Evolutionary conservation across 2,329 filamentous ascomycete genomes (phyloP).

Genomic region (Colletotrichum viniferum): DNA sequence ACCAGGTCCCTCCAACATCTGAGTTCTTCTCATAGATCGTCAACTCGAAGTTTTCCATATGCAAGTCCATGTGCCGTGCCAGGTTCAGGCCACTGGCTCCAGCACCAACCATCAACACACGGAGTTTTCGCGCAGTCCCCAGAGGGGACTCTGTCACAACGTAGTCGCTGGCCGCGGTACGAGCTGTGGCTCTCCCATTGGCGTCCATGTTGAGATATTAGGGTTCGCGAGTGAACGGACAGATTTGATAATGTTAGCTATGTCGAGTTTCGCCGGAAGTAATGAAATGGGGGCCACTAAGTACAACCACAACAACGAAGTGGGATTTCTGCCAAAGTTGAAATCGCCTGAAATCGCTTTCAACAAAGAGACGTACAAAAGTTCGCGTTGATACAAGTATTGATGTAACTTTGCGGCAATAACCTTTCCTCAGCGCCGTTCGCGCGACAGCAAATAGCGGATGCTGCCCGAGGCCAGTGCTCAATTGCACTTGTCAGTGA

Average conservation of each 20-base stretch:
- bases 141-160: neutral
- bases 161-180: neutral
- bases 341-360: too few species aligned
- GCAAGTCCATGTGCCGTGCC: neutral
- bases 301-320: neutral
- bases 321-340: neutral
- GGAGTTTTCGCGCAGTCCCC: neutral
- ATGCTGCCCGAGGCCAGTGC: neutral
- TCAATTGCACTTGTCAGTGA: neutral
- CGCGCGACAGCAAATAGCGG: neutral
- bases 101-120: neutral
- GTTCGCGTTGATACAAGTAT: neutral
- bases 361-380: neutral
- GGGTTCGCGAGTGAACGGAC: neutral
- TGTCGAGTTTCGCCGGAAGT: neutral
- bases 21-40: slow-evolving; percentile 30
- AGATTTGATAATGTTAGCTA: neutral
- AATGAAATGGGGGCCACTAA: rapidly evolving
- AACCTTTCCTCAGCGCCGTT: neutral
- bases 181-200: neutral
- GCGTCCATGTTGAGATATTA: neutral
- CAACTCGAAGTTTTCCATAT: slow-evolving; percentile 35
- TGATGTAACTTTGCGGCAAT: neutral
- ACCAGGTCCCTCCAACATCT: slow-evolving; percentile 26
- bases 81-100: neutral